phyloP scores from a whole-genome alignment of 805 yeast genomes.

The Priceomyces haplophilus region DNA sequence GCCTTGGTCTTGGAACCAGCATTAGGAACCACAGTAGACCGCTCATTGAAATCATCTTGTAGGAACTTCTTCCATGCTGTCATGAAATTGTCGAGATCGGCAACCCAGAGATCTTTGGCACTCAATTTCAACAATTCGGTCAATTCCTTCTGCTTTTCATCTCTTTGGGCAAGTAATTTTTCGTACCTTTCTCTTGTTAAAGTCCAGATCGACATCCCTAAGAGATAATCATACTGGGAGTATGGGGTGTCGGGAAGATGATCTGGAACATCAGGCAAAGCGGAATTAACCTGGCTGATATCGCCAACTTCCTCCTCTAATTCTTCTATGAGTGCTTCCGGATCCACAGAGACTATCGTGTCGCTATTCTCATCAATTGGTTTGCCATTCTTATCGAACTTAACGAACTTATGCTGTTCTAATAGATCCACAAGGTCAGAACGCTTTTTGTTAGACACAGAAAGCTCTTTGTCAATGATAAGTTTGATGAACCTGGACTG shows the following conservation, averaged over 20 bases:
- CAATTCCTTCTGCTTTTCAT: conserved; percentile 69
- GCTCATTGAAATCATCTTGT: conserved; percentile 58
- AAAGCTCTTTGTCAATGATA: conserved; percentile 73
- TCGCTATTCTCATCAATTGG: conserved; percentile 48
- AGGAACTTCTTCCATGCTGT: conserved; percentile 66
- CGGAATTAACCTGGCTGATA: conserved; percentile 18
- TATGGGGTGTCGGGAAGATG: conserved; percentile 52
- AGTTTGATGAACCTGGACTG: conserved; percentile 91
- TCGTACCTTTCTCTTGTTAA: conserved; percentile 88
- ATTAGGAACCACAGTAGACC: conserved; percentile 47
- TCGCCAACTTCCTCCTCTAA: conserved; percentile 43
- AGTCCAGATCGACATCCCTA: conserved; percentile 93
- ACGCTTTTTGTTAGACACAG: conserved; percentile 73
- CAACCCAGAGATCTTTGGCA: conserved; percentile 86
- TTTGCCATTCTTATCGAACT: conserved; percentile 66
- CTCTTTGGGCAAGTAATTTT: conserved; percentile 68
- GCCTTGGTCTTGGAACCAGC: conserved; percentile 43
- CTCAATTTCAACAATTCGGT: conserved; percentile 59
- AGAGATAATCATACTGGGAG: conserved; percentile 77
- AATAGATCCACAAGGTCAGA: conserved; percentile 61
- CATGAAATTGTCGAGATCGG: conserved; percentile 74
- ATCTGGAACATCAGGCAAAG: conserved; percentile 23
- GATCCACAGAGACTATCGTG: conserved; percentile 19
- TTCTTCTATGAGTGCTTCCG: conserved; percentile 39
- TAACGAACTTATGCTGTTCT: conserved; percentile 65